Evolutionary conservation across 805 yeast genomes (phyloP).

Genomic region (Wickerhamiella occidentalis): DNA sequence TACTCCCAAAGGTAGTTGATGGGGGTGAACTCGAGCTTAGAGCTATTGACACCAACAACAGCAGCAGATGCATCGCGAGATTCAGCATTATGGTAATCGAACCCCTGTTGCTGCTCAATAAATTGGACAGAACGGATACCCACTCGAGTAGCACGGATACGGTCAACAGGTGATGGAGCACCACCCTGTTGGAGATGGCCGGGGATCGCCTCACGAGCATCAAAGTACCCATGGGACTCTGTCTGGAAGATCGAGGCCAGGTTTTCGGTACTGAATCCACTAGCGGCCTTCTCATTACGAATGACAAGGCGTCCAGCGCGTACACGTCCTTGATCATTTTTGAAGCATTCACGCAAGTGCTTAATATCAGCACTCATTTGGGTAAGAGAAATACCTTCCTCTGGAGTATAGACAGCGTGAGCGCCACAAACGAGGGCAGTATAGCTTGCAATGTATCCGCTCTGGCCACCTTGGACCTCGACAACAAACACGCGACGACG

Average conservation of each 20-base stretch:
- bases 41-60: constrained; percentile 71
- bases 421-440: constrained; percentile 85
- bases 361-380: constrained; percentile 67
- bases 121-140: constrained; percentile 85
- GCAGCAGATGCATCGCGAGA: constrained; percentile 32
- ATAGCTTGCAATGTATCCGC: constrained; percentile 84
- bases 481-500: constrained; percentile 91
- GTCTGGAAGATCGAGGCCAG: constrained; percentile 74
- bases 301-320: constrained; percentile 78
- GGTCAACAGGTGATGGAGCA: constrained; percentile 85
- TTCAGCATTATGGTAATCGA: constrained; percentile 10
- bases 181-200: constrained; percentile 99
- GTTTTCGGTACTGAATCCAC: constrained; percentile 67
- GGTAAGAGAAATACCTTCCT: constrained; percentile 55
- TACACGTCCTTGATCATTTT: constrained; percentile 61
- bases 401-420: constrained; percentile 83
- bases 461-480: constrained; percentile 96
- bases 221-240: constrained; percentile 66
- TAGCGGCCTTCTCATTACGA: constrained; percentile 73
- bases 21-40: constrained; percentile 63
- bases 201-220: constrained; percentile 89
- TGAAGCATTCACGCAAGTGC: constrained; percentile 53
- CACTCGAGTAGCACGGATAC: constrained; percentile 77
- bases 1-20: constrained; percentile 68
- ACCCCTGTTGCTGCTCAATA: constrained; percentile 44